Evolutionary conservation across 306 rosid genomes (phyloP).

Genomic region (Vigna radiata): DNA sequence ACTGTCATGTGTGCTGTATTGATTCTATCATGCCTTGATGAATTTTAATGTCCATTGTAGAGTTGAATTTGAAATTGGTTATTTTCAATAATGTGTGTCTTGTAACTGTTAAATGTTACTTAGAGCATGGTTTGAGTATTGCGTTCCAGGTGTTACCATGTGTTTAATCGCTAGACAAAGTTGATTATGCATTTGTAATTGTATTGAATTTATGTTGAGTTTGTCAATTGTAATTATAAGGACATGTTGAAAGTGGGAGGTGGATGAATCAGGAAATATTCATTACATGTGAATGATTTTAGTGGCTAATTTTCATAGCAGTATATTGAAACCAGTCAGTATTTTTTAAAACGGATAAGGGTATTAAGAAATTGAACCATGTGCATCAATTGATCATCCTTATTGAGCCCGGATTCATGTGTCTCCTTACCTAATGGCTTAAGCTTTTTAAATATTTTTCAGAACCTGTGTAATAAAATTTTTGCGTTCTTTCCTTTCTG

Average conservation of each 20-base stretch:
- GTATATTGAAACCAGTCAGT: slow-evolving; percentile 28
- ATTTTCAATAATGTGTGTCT: slow-evolving; percentile 6
- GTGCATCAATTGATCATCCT: slow-evolving; percentile 27
- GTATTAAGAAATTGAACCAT: slow-evolving; percentile 34
- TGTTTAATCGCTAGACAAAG: background rate
- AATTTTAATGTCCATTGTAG: slow-evolving; percentile 27
- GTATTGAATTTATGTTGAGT: slow-evolving; percentile 13
- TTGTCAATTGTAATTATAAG: slow-evolving; percentile 32
- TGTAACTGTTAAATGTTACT: slow-evolving; percentile 8
- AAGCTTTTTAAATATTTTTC: background rate
- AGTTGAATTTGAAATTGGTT: slow-evolving; percentile 26
- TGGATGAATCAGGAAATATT: slow-evolving; percentile 9
- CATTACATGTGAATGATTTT: slow-evolving; percentile 15
- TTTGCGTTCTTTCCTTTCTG: too few species aligned
- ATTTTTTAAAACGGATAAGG: slow-evolving; percentile 20
- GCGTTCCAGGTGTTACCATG: slow-evolving; percentile 16
- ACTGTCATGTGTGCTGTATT: background rate
- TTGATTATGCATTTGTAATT: slow-evolving; percentile 1
- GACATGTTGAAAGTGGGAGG: slow-evolving; percentile 11
- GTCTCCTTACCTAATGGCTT: background rate
- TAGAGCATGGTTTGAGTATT: slow-evolving; percentile 19
- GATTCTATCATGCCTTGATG: slow-evolving; percentile 12
- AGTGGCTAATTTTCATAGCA: slow-evolving; percentile 23
- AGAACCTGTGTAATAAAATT: background rate
- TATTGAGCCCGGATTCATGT: slow-evolving; percentile 10